A percentile compares a stretch with the other conserved stretches of the same genome.
Evolutionary conservation across 2,329 filamentous ascomycete genomes (phyloP).

Genomic region (Alternaria longipes): DNA sequence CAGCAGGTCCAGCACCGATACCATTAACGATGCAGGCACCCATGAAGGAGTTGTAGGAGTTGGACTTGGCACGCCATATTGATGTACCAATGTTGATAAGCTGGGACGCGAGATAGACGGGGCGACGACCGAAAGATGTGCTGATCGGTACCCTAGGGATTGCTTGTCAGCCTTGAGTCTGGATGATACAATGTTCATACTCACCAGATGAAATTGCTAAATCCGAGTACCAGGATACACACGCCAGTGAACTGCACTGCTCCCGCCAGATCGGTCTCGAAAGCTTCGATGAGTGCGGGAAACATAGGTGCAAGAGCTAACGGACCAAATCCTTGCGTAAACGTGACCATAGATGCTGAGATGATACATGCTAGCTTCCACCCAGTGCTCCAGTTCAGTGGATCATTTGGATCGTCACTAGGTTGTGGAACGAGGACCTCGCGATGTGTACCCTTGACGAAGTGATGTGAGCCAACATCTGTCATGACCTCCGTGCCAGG

Average conservation of each 20-base stretch:
- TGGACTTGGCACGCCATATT: constrained; percentile 68
- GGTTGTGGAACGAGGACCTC: constrained; percentile 65
- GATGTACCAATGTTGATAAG: constrained; percentile 62
- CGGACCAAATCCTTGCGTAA: constrained; percentile 65
- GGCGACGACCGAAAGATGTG: constrained; percentile 64
- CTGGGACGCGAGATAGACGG: constrained; percentile 62
- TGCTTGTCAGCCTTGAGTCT: constrained; percentile 1
- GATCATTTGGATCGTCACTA: constrained; percentile 60
- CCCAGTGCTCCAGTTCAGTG: constrained; percentile 62
- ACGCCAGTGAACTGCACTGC: constrained; percentile 67
- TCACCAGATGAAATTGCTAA: constrained; percentile 69
- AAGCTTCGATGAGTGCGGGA: constrained; percentile 64
- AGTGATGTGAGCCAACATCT: constrained; percentile 70
- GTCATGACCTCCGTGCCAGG: constrained; percentile 69
- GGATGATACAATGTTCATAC: constrained; percentile 10
- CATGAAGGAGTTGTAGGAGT: constrained; percentile 69
- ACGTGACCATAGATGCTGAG: constrained; percentile 58
- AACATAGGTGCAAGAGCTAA: constrained; percentile 68
- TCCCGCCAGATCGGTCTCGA: constrained; percentile 61
- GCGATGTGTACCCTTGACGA: constrained; percentile 62
- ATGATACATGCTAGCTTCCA: constrained; percentile 61
- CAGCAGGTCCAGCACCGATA: constrained; percentile 68
- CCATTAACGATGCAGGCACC: constrained; percentile 70
- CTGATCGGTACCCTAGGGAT: constrained; percentile 62
- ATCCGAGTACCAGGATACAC: constrained; percentile 65